Base-by-base conservation (phyloP, 1,139 yeast species). In the Yamadazyma friedrichii region DNA sequence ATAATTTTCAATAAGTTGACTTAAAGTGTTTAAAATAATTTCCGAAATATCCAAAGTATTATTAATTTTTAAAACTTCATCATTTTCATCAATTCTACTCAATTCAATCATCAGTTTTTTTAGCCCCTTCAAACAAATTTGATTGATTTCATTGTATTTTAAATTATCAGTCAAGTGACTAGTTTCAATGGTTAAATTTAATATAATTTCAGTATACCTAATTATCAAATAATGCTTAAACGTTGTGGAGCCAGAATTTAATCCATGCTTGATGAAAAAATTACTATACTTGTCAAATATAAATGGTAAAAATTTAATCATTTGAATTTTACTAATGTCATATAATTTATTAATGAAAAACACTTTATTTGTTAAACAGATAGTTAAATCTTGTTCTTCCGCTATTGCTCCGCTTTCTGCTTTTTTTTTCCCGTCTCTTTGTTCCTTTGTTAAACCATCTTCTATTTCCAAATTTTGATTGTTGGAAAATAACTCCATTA, bases 1-100 rank as follows among this genome's bases (percentile, higher is more conserved):
- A 58, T 80, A 86, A 49, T 84, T 82, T 53, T 88, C 95, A 33
- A 91, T 71, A 20, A 89, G 68, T 29, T 74, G 79, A 53, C 83
- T 84, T 38, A 91, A 61, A 0, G 88, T 81, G 27, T 79, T 75
- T 36, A 89, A 65, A 0, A 79, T 64, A 27, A 75, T 75, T 15
- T 84, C 73, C 48, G 84, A 81, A 41, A 88, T 79, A 42, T 86
- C 93, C 6, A 81, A 75, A 51, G 82, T 88, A 49, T 76, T 73
- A 49, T 77, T 77, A 26, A 74, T 54, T 1, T 70, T 62, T 35
- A 73, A 54, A 6, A 70, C 52, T 48, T 77, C 82, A 15, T 55
- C 54, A 3, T 33, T 28, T 4, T 31, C 36, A 10, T 24, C 33
- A 6, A 42, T 39, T 25, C 33, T 35, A 25, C 72, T 61, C 12